A percentile compares a stretch with the other conserved stretches of the same genome.
Conservation (phyloP, 2,329 filamentous ascomycete genomes). For the Fusarium pilosicola region DNA sequence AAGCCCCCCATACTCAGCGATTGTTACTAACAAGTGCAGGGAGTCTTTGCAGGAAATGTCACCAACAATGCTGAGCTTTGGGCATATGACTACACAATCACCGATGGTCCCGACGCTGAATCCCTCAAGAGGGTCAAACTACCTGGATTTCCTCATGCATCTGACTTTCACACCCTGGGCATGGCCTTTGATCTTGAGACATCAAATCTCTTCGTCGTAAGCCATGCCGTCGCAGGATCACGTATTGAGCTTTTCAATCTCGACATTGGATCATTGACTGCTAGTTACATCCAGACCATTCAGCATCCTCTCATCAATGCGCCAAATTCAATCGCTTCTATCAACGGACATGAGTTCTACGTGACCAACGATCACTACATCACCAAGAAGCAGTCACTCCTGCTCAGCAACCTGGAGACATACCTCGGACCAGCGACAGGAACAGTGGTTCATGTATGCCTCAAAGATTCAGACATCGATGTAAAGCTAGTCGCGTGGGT, state of each 20-base stretch:
- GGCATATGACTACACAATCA: conserved; percentile 50
- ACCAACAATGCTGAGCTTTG: conserved; percentile 47
- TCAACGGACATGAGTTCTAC: conserved; percentile 51
- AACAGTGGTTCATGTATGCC: conserved; percentile 50
- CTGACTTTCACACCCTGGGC: conserved; percentile 54
- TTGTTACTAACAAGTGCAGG: conserved; percentile 30
- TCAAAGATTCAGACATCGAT: conserved; percentile 14
- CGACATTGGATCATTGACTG: conserved; percentile 46
- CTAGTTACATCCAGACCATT: conserved; percentile 51
- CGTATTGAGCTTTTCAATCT: conserved; percentile 54
- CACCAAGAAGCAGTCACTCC: conserved; percentile 31
- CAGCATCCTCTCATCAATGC: conserved; percentile 51
- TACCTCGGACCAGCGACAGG: conserved; percentile 47
- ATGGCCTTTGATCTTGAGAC: conserved; percentile 51
- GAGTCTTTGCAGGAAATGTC: conserved; percentile 34
- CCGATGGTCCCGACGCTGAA: conserved; percentile 13
- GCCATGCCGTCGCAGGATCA: conserved; percentile 49
- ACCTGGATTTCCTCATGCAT: conserved; percentile 30
- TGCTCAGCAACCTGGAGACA: conserved; percentile 49
- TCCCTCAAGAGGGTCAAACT: conserved; percentile 40
- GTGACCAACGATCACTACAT: conserved; percentile 56
- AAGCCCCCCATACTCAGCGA: rapidly evolving
- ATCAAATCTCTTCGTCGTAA: conserved; percentile 51
- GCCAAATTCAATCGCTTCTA: conserved; percentile 53
- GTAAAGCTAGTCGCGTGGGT: conserved; percentile 47